Evolutionary conservation across 345 rosid genomes (phyloP), one percentile per base, ranked within the genome.

Genomic region (Murraya koenigii): DNA sequence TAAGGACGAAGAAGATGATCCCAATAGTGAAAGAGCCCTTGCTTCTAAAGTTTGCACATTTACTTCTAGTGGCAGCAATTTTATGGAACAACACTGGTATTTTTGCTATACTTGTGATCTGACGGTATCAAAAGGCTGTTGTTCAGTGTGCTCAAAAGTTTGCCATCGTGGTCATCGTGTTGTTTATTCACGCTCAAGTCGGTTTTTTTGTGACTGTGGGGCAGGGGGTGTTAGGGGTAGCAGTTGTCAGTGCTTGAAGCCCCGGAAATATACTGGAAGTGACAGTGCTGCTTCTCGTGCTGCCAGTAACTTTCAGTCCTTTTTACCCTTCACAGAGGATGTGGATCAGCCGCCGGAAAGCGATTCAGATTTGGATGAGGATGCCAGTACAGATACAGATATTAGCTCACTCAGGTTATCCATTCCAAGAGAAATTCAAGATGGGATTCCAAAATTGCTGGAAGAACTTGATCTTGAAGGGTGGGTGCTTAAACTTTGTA

Each of bases 41-140:
- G 97, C 98, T 77, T 91, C 97, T 61, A 91, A 92, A 86, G 97
- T 96, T 70, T 96, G 99, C 82, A 96, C 99, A 36, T 96, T 96
- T 85, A 94, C 98, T 73, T 94, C 97, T 74, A 96, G 99, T 81
- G 99, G 99, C 73, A 96, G 94, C 88, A 96, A 94, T 84, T 96
- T 94, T 83, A 96, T 92, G 98, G 99, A 96, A 80, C 99, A 96
- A 70, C 99, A 96, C 81, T 96, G 99, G 99, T 96, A 96, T 77
- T 96, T 96, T 80, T 96, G 99, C 85, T 96, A 96, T 84, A 96
- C 99, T n/a, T 96, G 99, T 87, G 99, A 96, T 84, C 90, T 96
- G 76, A 91, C 96, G 19, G 97, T 91, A 72, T 89, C 98, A 66
- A 96, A 96, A 86, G 99, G 99, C 59, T 96, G 99, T 81, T 96